Evolutionary conservation across 148 eudicot genomes (phyloP), one percentile per base, ranked within the genome.

Genomic region (Beta vulgaris): DNA sequence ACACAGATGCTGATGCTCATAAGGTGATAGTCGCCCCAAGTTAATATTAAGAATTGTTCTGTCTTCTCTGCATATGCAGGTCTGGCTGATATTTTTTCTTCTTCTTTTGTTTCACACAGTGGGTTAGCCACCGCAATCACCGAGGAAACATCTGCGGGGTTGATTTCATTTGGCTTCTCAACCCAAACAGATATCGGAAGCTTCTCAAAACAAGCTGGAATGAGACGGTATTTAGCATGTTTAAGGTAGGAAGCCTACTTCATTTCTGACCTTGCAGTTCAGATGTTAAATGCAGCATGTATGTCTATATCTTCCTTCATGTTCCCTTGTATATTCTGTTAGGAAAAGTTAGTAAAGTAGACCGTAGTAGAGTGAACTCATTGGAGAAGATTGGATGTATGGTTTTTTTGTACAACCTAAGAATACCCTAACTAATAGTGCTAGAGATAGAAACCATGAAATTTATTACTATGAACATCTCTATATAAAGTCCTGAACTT

Each of bases 51-150:
- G 34, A 32, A 44, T 36, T 67, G 25, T 16, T 2, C 9, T 60
- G 37, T 9, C 40, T 66, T 16, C 26, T 16, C 3, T 72, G 55
- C 34, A 40, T 76, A 34, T 65, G 34, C 48, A 66, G 32, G 34
- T 46, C 49, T 51, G 16, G 44, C 18, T 53, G 18, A 65, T 72
- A 2, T 53, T 64, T 69, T 21, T 67, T 35, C 64, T 71, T 64
- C 53, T 71, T 62, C n/a, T 76, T 40, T 66, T 26, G 53, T 73
- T 81, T 53, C 43, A 1, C 82, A 76, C 78, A 96, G 99, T 96
- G 99, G 99, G 88, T 96, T 64, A 92, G 98, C 86, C 99, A 96
- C 78, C 98, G 97, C 53, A 96, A 96, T 83, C 99, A 96, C 77
- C 86, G 91, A 48, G 99, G 99, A 32, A 92, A 96, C 72, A 88